phyloP scores from a whole-genome alignment of 73 alveolate genomes.

The Stentor coeruleus region DNA sequence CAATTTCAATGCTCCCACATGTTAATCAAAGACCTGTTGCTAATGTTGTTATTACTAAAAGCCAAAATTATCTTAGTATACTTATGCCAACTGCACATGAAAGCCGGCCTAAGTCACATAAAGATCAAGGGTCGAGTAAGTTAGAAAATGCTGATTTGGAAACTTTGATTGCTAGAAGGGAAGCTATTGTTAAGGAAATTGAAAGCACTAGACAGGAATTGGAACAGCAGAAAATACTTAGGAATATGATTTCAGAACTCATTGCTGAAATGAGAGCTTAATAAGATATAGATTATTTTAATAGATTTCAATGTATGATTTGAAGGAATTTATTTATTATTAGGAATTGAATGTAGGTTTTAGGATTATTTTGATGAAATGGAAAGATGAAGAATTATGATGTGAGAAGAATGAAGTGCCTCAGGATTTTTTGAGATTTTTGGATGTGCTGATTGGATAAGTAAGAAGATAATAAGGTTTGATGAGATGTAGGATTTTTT shows the following conservation, averaged over 20 bases:
- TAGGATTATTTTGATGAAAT: too few relatives aligned
- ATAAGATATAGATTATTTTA: too few relatives aligned
- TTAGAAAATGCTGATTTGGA: conserved; percentile 8
- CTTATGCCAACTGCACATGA: neutral
- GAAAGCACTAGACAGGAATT: conserved; percentile 3
- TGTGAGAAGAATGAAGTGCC: too few relatives aligned
- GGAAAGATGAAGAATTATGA: too few relatives aligned
- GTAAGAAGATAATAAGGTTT: too few relatives aligned
- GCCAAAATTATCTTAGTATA: neutral
- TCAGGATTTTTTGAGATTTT: too few relatives aligned
- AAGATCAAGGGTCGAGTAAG: neutral
- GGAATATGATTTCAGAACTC: neutral
- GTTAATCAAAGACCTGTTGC: neutral
- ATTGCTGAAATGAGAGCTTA: conserved; percentile 12
- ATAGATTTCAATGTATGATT: too few relatives aligned
- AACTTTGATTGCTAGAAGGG: neutral
- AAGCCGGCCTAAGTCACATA: neutral
- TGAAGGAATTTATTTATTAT: too few relatives aligned
- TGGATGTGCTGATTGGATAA: too few relatives aligned
- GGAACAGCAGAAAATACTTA: neutral
- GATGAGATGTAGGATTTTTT: too few relatives aligned
- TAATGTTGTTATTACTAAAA: neutral
- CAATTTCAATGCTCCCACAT: neutral
- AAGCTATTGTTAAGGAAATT: conserved; percentile 2
- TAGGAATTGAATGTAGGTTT: too few relatives aligned